A percentile compares a stretch with the other conserved stretches of the same genome.
Conservation (phyloP, 352 stramenopile genomes). For the Globisporangium heterothallicum region DNA sequence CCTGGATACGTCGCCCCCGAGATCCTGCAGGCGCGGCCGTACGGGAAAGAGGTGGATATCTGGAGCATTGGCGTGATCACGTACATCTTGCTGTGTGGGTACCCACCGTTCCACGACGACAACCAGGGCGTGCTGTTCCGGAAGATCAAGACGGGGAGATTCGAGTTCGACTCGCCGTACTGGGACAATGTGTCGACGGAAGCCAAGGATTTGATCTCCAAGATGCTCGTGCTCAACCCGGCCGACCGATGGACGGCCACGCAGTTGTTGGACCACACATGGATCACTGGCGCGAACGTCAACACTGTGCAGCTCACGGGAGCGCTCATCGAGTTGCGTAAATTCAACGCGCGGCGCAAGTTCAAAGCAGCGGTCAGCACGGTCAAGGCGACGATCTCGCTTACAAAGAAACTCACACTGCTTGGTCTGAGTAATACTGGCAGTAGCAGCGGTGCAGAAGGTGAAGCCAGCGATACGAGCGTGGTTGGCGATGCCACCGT, state of each 20-base stretch:
- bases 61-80: slow-evolving; percentile 91
- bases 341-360: slow-evolving; percentile 92
- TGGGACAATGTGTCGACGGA: slow-evolving; percentile 72
- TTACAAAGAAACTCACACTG: slow-evolving; percentile 62
- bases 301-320: slow-evolving; percentile 76
- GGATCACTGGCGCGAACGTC: slow-evolving; percentile 75
- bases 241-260: slow-evolving; percentile 65
- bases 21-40: slow-evolving; percentile 70
- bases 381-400: slow-evolving; percentile 76
- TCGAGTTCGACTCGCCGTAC: slow-evolving; percentile 77
- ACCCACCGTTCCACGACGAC: slow-evolving; percentile 87
- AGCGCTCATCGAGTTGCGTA: slow-evolving; percentile 86
- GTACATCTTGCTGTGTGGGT: slow-evolving; percentile 83
- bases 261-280: slow-evolving; percentile 80
- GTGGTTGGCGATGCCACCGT: not conserved
- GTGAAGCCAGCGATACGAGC: not conserved
- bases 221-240: slow-evolving; percentile 86
- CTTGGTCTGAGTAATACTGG: slow-evolving; percentile 1
- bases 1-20: slow-evolving; percentile 79
- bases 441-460: not conserved
- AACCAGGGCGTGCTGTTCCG: slow-evolving; percentile 87
- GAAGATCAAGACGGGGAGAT: slow-evolving; percentile 62
- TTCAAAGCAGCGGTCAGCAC: slow-evolving; percentile 92
- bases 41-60: slow-evolving; percentile 80
- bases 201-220: slow-evolving; percentile 87